Base-by-base conservation (phyloP, 2,329 filamentous ascomycete species). In the Nemania sp. region DNA sequence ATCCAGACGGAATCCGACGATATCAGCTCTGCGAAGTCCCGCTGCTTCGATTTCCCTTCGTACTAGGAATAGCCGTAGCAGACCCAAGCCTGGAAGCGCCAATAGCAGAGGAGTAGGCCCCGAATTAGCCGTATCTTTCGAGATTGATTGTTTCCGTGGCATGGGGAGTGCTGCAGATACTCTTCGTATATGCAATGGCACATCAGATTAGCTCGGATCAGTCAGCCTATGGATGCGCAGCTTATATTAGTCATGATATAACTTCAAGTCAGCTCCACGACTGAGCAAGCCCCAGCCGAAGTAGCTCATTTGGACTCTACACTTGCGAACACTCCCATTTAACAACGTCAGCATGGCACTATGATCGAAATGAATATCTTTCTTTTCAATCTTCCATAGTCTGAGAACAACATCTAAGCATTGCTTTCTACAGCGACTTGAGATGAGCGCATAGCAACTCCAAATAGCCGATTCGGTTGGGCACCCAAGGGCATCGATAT, bases 151-250 rank as follows among this genome's bases (percentile, higher is more conserved):
- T 34, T 17, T 51, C 18, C 32, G 32, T 20, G 35, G 21, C 50
- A 37, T 47, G 57, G 45, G 32, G 29, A 48, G 12, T 12, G 45
- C 54, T 51, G 50, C 54, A 52, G 58, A 51, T 35, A 50, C 57
- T 62, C 57, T 65, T 71, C 69, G 69, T 71, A 71, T 71, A 70
- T 71, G 69, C 68, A 62, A 65, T 70, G 60, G 57, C 56, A 70
- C 68, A 54, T 65, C 62, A 62, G 59, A 63, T 63, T 37, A 52
- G 48, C 54, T 55, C 51, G 3, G 40, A 43, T 45, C 32, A 29
- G 46, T 32, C 45, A 17, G 57, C 52, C 5, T 32, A 50, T 50
- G 10, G 11, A 25, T 45, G 13, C 25, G 46, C 7, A n/a, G 48
- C 18, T 39, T 46, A 43, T 42, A 21, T 35, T 43, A 29, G 37